These are phyloP conservation scores for Waltiozyma sp. DNA, from an alignment of 1,139 yeast species.

Conservation along the genomic window DNA sequence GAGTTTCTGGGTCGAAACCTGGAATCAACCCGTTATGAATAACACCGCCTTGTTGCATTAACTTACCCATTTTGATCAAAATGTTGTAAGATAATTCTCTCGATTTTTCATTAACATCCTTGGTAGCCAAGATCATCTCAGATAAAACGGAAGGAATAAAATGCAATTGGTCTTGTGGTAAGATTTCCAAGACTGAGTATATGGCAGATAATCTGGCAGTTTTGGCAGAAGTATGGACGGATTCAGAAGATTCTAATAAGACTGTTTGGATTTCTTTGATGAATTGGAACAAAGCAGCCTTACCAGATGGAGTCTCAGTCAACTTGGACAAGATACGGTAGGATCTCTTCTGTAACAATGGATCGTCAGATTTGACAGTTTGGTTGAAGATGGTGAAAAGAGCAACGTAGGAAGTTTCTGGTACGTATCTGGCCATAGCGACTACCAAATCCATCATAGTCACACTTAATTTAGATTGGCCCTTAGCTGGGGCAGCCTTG, in stretches of 20 bases:
- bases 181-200: constrained; percentile 41
- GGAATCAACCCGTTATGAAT: constrained; percentile 59
- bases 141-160: constrained; percentile 77
- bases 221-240: constrained; percentile 65
- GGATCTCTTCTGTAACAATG: constrained; percentile 79
- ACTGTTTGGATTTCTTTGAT: constrained; percentile 50
- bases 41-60: constrained; percentile 59
- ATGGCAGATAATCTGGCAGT: constrained; percentile 71
- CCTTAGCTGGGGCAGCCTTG: constrained; percentile 20
- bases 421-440: constrained; percentile 76
- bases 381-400: constrained; percentile 67
- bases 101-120: constrained; percentile 86
- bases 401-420: constrained; percentile 57
- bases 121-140: constrained; percentile 85
- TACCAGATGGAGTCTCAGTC: constrained; percentile 60
- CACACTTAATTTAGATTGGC: constrained; percentile 47
- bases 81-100: constrained; percentile 72
- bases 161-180: constrained; percentile 54
- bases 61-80: constrained; percentile 71
- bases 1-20: constrained; percentile 52
- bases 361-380: constrained; percentile 49
- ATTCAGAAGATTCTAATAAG: constrained; percentile 45
- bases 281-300: constrained; percentile 36
- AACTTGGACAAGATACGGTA: constrained; percentile 70
- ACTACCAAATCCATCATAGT: constrained; percentile 90